Evolutionary conservation across 306 rosid species (phyloP).

Genomic region (Casuarina equisetifolia): DNA sequence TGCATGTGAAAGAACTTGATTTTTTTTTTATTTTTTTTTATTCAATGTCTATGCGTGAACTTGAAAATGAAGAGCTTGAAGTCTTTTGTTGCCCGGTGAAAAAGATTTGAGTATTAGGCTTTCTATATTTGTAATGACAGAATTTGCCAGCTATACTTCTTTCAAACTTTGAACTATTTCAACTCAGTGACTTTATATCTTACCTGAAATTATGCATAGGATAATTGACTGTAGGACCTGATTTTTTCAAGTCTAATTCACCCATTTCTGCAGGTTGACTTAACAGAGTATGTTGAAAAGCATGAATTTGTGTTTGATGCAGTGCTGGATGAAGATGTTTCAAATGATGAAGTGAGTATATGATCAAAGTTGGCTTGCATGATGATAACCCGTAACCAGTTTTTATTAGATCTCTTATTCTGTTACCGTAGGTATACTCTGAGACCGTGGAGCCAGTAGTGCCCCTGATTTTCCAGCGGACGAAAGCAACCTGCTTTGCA

Average conservation of each 20-base stretch:
- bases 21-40: neutral
- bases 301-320: conserved; percentile 83
- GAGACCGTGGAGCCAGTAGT: conserved; percentile 80
- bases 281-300: conserved; percentile 70
- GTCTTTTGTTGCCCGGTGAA: neutral
- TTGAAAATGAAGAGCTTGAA: neutral
- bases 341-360: conserved; percentile 68
- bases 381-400: conserved; percentile 7
- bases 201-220: neutral
- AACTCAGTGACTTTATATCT: neutral
- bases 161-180: neutral
- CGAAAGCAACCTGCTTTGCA: conserved; percentile 90
- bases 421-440: conserved; percentile 54
- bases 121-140: neutral
- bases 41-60: neutral
- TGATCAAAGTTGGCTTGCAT: conserved; percentile 20
- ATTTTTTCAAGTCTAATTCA: conserved; percentile 22
- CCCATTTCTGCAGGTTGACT: conserved; percentile 61
- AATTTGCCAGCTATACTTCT: neutral
- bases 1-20: neutral
- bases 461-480: conserved; percentile 73
- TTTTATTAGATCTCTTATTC: conserved; percentile 25
- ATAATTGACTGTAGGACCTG: neutral
- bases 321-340: conserved; percentile 71
- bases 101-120: neutral